phyloP scores from a whole-genome alignment of 495 filamentous ascomycete genomes.

The Trichocladium uniseriatum region DNA sequence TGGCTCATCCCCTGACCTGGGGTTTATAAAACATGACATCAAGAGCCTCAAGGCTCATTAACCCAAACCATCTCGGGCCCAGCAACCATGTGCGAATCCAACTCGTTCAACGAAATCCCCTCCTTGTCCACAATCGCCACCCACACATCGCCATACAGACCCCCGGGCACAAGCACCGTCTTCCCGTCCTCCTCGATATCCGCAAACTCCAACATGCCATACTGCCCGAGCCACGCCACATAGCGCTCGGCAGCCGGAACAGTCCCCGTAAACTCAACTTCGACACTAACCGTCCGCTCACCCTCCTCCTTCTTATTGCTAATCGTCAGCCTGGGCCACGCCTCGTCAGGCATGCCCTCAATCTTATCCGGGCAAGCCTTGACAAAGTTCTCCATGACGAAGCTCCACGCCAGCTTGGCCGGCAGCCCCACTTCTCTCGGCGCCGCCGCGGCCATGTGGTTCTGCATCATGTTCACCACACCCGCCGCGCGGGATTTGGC shows the following conservation, averaged over 20 bases:
- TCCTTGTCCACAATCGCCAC: conserved; percentile 22
- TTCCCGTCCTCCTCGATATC: conserved; percentile 12
- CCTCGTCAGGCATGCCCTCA: conserved; percentile 8
- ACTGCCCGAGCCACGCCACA: conserved; percentile 33
- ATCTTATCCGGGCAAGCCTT: conserved; percentile 15
- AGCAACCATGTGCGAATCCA: conserved; percentile 23
- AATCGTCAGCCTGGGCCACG: conserved; percentile 18
- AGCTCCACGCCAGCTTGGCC: conserved; percentile 26
- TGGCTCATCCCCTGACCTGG: no score
- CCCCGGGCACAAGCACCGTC: conserved; percentile 19
- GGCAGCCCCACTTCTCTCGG: conserved; percentile 30
- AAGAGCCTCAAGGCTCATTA: not conserved
- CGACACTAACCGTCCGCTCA: conserved; percentile 11
- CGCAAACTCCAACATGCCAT: conserved; percentile 29
- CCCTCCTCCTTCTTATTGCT: conserved; percentile 2
- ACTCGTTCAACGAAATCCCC: conserved; percentile 14
- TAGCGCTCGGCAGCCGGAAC: not conserved
- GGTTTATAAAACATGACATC: no score
- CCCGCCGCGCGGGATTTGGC: conserved; percentile 31
- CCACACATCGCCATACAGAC: conserved; percentile 33
- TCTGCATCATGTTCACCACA: conserved; percentile 37
- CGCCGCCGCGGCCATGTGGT: conserved; percentile 26
- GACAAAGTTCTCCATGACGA: conserved; percentile 24
- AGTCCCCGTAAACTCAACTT: conserved; percentile 10
- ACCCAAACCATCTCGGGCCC: conserved; percentile 34